Conservation (phyloP, 129 eudicot species). For the Solidago caesia region DNA sequence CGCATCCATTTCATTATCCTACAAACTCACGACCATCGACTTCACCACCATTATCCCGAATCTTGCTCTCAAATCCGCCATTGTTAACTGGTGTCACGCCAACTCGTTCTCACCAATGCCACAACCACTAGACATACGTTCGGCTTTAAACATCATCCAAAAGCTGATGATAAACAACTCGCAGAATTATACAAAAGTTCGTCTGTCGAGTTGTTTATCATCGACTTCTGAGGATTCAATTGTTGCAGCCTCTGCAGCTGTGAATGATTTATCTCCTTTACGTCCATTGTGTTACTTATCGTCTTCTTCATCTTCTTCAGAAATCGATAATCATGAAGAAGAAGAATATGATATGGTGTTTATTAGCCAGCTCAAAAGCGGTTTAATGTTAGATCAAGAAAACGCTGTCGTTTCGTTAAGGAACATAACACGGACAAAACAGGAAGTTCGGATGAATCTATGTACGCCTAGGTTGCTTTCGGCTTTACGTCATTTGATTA, state of each 20-base stretch:
- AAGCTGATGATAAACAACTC: neutral
- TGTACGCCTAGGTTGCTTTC: conserved; percentile 69
- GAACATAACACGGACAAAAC: conserved; percentile 49
- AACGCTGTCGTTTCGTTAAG: conserved; percentile 48
- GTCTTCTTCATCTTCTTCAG: conserved; percentile 59
- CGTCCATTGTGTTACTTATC: conserved; percentile 49
- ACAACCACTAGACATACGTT: conserved; percentile 38
- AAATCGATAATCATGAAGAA: conserved; percentile 40
- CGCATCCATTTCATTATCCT: conserved; percentile 55
- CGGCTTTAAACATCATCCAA: conserved; percentile 43
- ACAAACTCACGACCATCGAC: conserved; percentile 43
- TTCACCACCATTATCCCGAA: conserved; percentile 73
- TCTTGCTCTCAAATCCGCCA: conserved; percentile 77
- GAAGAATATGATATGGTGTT: conserved; percentile 20
- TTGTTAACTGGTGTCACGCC: conserved; percentile 48
- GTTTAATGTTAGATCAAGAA: conserved; percentile 56
- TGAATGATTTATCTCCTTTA: conserved; percentile 48
- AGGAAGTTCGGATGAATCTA: conserved; percentile 46
- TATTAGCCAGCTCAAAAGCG: conserved; percentile 40
- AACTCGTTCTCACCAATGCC: conserved; percentile 31
- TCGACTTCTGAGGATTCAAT: conserved; percentile 37
- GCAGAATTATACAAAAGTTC: neutral
- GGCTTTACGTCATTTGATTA: conserved; percentile 43
- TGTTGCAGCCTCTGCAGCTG: conserved; percentile 41
- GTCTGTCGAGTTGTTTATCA: conserved; percentile 16